phyloP scores from a whole-genome alignment of 331 rosid genomes.

The Rhamnella rubrinervis region DNA sequence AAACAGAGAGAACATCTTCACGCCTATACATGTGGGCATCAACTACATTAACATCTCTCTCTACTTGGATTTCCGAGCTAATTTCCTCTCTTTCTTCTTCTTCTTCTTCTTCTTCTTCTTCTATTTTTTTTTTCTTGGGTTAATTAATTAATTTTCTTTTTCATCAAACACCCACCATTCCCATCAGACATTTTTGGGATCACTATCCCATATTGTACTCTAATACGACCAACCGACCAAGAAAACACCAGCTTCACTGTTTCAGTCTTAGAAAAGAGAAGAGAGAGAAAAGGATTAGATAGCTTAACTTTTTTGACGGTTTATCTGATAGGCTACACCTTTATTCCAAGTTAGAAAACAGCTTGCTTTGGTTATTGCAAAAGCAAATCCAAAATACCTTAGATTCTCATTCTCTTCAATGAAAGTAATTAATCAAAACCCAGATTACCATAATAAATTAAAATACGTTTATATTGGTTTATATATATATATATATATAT shows the following conservation, averaged over 20 bases:
- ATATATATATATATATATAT: too few species aligned
- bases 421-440: background rate
- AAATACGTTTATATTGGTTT: background rate
- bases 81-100: background rate
- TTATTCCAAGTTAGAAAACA: slow-evolving; percentile 43
- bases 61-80: slow-evolving; percentile 58
- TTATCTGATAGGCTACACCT: slow-evolving; percentile 26
- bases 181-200: slow-evolving; percentile 25
- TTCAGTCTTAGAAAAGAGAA: background rate
- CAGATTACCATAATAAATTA: slow-evolving; percentile 7
- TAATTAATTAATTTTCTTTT: slow-evolving; percentile 16
- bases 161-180: background rate
- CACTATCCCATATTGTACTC: slow-evolving; percentile 26
- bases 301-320: slow-evolving; percentile 34
- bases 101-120: slow-evolving; percentile 20
- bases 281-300: slow-evolving; percentile 34
- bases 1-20: slow-evolving; percentile 67
- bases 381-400: slow-evolving; percentile 37
- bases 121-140: slow-evolving; percentile 1
- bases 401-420: slow-evolving; percentile 44
- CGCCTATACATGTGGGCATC: slow-evolving; percentile 71
- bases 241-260: slow-evolving; percentile 24
- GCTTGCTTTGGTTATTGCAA: slow-evolving; percentile 46
- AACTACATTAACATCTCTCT: slow-evolving; percentile 11
- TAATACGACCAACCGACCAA: slow-evolving; percentile 44